Evolutionary conservation across 345 rosid genomes (phyloP).

Genomic region (Capsella bursapastoris): DNA sequence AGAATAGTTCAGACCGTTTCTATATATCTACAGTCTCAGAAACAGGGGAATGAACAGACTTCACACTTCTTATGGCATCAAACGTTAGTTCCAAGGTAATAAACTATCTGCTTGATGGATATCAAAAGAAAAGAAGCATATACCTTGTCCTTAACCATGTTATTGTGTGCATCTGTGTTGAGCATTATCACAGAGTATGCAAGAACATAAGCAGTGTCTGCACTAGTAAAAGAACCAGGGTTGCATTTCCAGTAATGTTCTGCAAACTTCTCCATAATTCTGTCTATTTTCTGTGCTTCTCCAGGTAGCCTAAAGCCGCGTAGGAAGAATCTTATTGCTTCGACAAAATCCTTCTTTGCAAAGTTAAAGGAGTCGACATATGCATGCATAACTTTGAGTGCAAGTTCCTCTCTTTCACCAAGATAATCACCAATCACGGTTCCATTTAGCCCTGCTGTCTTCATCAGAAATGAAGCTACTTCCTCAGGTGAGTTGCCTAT

Average conservation of each 20-base stretch:
- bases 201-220: conserved; percentile 96
- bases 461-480: conserved; percentile 88
- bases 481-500: conserved; percentile 79
- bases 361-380: conserved; percentile 90
- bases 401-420: conserved; percentile 93
- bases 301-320: conserved; percentile 96
- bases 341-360: conserved; percentile 76
- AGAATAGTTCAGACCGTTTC: conserved; percentile 36
- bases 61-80: neutral
- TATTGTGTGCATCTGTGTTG: conserved; percentile 97
- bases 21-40: conserved; percentile 1
- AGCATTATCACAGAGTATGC: conserved; percentile 98
- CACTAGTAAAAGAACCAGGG: conserved; percentile 89
- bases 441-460: conserved; percentile 77
- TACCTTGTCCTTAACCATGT: conserved; percentile 98
- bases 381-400: conserved; percentile 97
- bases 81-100: neutral
- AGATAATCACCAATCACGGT: conserved; percentile 92
- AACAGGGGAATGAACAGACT: conserved; percentile 12
- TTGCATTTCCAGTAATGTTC: conserved; percentile 96
- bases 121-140: conserved; percentile 4
- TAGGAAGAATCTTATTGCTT: conserved; percentile 88
- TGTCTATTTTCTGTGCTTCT: conserved; percentile 97
- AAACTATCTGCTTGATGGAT: conserved; percentile 4
- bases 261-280: conserved; percentile 98